phyloP scores from a whole-genome alignment of 164 flowering plant species.

The Aristolochia contorta region DNA sequence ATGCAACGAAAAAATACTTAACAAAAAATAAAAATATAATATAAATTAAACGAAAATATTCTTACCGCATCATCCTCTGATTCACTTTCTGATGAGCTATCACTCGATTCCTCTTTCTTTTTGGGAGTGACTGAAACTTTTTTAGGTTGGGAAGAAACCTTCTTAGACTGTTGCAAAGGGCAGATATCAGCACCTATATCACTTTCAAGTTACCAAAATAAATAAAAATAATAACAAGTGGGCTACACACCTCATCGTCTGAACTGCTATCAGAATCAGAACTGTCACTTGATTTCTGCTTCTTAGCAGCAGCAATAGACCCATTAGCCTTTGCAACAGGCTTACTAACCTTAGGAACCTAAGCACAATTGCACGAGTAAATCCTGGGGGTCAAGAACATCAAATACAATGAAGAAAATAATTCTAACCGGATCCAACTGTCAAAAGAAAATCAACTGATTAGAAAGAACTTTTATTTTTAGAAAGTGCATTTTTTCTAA shows the following conservation, averaged over 20 bases:
- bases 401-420: neutral
- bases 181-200: neutral
- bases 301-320: constrained; percentile 16
- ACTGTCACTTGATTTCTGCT: constrained; percentile 21
- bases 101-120: constrained; percentile 6
- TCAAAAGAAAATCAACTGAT: no score
- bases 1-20: neutral
- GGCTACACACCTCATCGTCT: constrained; percentile 17
- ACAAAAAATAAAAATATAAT: neutral
- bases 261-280: constrained; percentile 18
- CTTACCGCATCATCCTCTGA: constrained; percentile 1
- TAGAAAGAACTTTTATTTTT: no score
- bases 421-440: neutral
- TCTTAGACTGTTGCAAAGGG: neutral
- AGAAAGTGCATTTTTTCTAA: no score
- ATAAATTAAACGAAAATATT: neutral
- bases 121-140: neutral
- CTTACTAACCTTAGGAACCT: constrained; percentile 18
- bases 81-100: constrained; percentile 5
- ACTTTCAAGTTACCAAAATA: neutral
- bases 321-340: constrained; percentile 10
- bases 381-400: neutral
- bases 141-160: neutral
- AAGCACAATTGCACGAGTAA: neutral
- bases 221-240: no score